A percentile compares a stretch with the other conserved stretches of the same genome.
Evolutionary conservation across 2,329 filamentous ascomycete species (phyloP).

Genomic region (Fusarium sp.): DNA sequence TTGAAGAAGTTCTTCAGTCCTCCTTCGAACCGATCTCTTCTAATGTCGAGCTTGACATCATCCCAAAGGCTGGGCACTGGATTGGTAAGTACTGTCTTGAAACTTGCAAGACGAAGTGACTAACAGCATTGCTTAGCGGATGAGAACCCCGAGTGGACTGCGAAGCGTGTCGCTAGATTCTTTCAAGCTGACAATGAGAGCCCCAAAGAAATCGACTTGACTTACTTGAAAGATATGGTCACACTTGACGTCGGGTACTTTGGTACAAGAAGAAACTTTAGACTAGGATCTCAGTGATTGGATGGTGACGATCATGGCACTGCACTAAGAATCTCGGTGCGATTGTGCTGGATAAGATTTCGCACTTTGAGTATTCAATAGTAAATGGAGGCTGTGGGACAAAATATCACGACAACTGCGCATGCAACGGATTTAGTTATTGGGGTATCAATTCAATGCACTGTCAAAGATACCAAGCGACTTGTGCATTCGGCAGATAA

Average conservation of each 20-base stretch:
- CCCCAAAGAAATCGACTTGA: constrained; percentile 22
- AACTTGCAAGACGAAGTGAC: rapidly evolving
- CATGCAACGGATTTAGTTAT: not conserved
- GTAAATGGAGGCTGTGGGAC: not conserved
- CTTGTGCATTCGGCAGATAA: not conserved
- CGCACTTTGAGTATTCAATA: not conserved
- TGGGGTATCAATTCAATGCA: not conserved
- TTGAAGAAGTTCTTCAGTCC: constrained; percentile 4
- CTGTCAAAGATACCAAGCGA: not conserved
- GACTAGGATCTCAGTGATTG: not conserved
- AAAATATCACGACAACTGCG: not conserved
- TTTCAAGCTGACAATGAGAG: constrained; percentile 23
- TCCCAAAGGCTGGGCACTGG: constrained; percentile 48
- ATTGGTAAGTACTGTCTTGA: constrained; percentile 28
- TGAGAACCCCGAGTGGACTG: constrained; percentile 45
- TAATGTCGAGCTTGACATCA: constrained; percentile 34
- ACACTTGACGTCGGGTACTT: constrained; percentile 40
- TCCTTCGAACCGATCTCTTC: constrained; percentile 24
- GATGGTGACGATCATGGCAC: too few species aligned
- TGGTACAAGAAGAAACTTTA: constrained; percentile 3
- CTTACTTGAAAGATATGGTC: constrained; percentile 33
- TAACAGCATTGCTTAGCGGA: constrained; percentile 30
- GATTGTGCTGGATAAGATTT: not conserved
- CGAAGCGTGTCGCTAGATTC: constrained; percentile 33
- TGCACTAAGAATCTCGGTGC: not conserved